These are phyloP conservation scores for Myochromella boudieri DNA, from an alignment of 768 basidiomycete genomes.

Conservation along the genomic window DNA sequence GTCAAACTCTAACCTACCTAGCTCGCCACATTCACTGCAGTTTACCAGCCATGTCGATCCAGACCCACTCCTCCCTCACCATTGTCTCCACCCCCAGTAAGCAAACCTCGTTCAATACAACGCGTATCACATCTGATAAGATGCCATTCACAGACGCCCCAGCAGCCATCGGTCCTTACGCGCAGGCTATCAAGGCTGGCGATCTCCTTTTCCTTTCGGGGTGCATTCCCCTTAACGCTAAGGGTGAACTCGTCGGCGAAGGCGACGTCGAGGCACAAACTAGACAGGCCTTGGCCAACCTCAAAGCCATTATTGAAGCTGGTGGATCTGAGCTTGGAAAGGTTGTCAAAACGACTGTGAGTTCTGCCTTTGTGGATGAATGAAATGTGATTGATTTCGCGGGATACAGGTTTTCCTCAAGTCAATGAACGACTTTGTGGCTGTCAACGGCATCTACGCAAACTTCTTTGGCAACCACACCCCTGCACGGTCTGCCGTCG, in stretches of 20 bases:
- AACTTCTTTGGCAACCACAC: constrained; percentile 88
- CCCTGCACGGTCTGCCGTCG: constrained; percentile 91
- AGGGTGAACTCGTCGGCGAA: constrained; percentile 67
- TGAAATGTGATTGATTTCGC: not conserved
- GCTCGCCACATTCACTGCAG: constrained; percentile 13
- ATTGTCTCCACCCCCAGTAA: constrained; percentile 42
- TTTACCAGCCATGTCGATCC: constrained; percentile 29
- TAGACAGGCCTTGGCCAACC: constrained; percentile 81
- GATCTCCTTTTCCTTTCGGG: constrained; percentile 90
- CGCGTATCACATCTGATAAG: not conserved
- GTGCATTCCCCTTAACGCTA: constrained; percentile 82
- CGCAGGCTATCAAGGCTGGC: constrained; percentile 81
- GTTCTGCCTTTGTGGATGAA: constrained; percentile 23
- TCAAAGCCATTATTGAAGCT: constrained; percentile 80
- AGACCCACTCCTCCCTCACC: constrained; percentile 38
- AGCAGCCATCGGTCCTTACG: constrained; percentile 83
- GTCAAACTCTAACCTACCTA: constrained; percentile 1
- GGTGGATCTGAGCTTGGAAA: constrained; percentile 75
- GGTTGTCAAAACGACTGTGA: constrained; percentile 89
- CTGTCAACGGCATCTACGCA: constrained; percentile 81
- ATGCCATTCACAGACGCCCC: constrained; percentile 56
- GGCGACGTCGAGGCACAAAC: constrained; percentile 77
- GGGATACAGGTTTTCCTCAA: constrained; percentile 81
- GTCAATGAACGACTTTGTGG: constrained; percentile 85
- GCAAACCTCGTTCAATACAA: constrained; percentile 13